Percentiles rank a stretch among this genome's conserved stretches.
These are phyloP conservation scores for Ceratocystis albifundus DNA, from an alignment of 2,329 filamentous ascomycete species.

Conservation along the genomic window DNA sequence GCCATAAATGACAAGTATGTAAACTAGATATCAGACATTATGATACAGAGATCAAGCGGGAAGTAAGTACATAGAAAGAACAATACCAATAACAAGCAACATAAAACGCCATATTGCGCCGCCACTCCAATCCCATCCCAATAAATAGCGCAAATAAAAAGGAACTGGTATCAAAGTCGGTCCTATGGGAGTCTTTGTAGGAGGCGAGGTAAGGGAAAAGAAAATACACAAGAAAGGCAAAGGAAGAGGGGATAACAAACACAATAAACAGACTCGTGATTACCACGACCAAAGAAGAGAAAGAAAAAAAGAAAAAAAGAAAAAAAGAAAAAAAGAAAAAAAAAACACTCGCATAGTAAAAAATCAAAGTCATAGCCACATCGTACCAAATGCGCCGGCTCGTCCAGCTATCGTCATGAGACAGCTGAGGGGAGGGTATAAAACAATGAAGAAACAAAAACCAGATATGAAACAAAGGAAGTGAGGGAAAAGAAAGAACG, in stretches of 20 bases:
- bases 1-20: not conserved
- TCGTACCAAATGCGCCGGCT: slow-evolving; percentile 3
- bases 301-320: too few relatives aligned
- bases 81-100: not conserved
- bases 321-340: too few relatives aligned
- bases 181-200: not conserved
- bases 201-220: slow-evolving; percentile 1
- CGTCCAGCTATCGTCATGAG: not conserved
- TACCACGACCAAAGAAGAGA: not conserved
- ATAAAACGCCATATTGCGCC: slow-evolving; percentile 4
- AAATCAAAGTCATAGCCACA: not conserved
- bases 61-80: not conserved
- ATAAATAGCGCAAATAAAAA: not conserved
- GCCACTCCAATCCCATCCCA: slow-evolving; percentile 1
- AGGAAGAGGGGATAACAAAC: not conserved
- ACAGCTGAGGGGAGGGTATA: slow-evolving; percentile 7
- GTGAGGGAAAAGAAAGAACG: not conserved
- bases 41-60: not conserved
- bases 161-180: slow-evolving; percentile 9
- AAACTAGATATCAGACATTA: not conserved
- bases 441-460: not conserved
- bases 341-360: not conserved
- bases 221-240: not conserved
- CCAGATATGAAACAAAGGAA: not conserved
- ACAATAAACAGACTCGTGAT: too few relatives aligned